Evolutionary conservation across 1,284 basidiomycete genomes (phyloP), one percentile per base, ranked within the genome.

Genomic region (Trametes pubescens): DNA sequence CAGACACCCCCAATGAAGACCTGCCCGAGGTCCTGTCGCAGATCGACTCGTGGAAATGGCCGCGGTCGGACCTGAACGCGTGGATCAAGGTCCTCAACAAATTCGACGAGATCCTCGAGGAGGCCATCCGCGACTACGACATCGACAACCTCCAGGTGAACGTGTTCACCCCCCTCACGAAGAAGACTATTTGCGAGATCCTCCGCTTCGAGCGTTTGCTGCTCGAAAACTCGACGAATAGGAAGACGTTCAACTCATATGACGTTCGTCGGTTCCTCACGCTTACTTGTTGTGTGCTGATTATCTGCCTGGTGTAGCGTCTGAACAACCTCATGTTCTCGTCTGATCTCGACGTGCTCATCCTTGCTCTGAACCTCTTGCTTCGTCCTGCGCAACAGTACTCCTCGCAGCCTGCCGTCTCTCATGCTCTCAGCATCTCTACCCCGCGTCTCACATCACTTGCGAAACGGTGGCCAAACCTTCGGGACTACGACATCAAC

Each of bases 61-160:
- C 96, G 32, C 88, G 98, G 68, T 97, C 96, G 62, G 98, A 99
- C 82, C 86, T 99, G 64, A 95, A 98, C 80, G 91, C 94, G 62
- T 99, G 98, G 98, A 91, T 95, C 73, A 90, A 90, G 73, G 93
- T 96, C 62, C 88, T 99, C 54, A 97, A 99, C 83, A 93, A 94
- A 76, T 97, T 99, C 76, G 98, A 99, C 79, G 81, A 82, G 64
- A 89, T 98, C 67, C 85, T 99, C 67, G 95, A 93, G 74, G 86
- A 88, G 52, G 83, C 91, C 67, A 92, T 97, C 76, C 84, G 84
- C 66, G 90, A 92, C 78, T 97, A 99, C 77, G 87, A 89, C 63
- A 82, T 94, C 67, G 91, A 94, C 76, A 89, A 89, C 69, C 82
- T 95, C 2, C 96, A 99, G 78, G 79, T 88, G 51, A 92, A 90